A percentile compares a stretch with the other conserved stretches of the same genome.
Evolutionary conservation across 352 stramenopile species (phyloP).

Genomic region (Pythium utonaiense): DNA sequence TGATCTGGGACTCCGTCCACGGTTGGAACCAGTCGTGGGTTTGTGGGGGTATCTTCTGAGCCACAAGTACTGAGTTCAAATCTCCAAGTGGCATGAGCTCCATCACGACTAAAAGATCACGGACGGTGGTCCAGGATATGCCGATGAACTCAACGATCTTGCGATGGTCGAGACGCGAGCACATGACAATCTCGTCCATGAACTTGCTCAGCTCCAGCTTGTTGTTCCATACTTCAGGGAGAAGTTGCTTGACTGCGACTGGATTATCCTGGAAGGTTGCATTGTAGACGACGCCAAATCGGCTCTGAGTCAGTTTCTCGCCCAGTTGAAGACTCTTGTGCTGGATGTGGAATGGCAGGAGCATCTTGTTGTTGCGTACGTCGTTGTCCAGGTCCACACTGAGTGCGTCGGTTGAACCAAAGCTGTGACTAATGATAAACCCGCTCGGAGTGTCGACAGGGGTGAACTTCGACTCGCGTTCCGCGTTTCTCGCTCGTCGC

Average conservation of each 20-base stretch:
- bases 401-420: background rate
- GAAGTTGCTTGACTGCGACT: conserved; percentile 23
- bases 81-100: conserved; percentile 32
- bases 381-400: conserved; percentile 22
- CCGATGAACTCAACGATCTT: conserved; percentile 40
- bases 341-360: conserved; percentile 18
- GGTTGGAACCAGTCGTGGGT: conserved; percentile 1
- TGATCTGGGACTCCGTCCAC: background rate
- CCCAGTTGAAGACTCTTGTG: conserved; percentile 10
- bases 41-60: background rate
- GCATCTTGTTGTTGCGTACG: conserved; percentile 18
- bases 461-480: background rate
- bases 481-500: background rate
- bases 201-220: conserved; percentile 24
- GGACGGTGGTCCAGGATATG: conserved; percentile 29
- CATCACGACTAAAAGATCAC: conserved; percentile 29
- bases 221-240: conserved; percentile 19
- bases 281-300: conserved; percentile 13
- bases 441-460: background rate
- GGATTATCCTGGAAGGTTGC: conserved; percentile 2
- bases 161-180: conserved; percentile 28
- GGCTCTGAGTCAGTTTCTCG: conserved; percentile 11
- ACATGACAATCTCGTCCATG: conserved; percentile 38
- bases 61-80: conserved; percentile 2
- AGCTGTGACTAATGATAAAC: background rate